Percentiles rank a stretch among this genome's conserved stretches.
These are phyloP conservation scores for Coniella lustricola DNA, from an alignment of 2,329 filamentous ascomycete genomes.

Conservation along the genomic window DNA sequence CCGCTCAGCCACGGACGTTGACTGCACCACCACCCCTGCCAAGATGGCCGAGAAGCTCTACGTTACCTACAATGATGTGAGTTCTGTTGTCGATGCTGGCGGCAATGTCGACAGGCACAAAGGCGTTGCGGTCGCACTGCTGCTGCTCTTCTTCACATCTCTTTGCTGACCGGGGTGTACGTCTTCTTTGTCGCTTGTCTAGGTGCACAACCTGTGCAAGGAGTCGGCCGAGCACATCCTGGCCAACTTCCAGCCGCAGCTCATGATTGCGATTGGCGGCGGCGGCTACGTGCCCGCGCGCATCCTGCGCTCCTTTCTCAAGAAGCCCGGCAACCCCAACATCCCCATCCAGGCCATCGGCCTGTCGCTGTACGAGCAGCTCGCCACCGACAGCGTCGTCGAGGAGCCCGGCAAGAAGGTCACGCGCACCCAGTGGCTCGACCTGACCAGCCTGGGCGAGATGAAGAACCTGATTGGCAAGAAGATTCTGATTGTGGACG, in stretches of 20 bases:
- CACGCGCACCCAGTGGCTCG: constrained; percentile 96
- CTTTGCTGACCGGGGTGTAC: no score
- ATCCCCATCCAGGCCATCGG: constrained; percentile 99
- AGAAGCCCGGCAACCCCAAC: constrained; percentile 77
- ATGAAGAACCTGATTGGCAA: constrained; percentile 88
- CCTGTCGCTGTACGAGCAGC: constrained; percentile 89
- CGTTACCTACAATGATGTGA: constrained; percentile 86
- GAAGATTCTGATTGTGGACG: constrained; percentile 86
- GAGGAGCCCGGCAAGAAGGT: constrained; percentile 88
- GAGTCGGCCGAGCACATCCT: constrained; percentile 75
- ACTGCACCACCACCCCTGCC: constrained; percentile 18
- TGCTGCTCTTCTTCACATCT: constrained; percentile 8
- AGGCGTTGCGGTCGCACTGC: no score
- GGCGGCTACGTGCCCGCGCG: constrained; percentile 95
- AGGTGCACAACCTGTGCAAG: constrained; percentile 98
- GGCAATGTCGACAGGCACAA: no score
- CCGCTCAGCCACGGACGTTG: not conserved
- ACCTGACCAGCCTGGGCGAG: constrained; percentile 72
- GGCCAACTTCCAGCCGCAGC: constrained; percentile 78
- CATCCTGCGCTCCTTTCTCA: constrained; percentile 96
- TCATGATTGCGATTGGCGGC: constrained; percentile 97
- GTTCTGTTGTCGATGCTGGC: no score
- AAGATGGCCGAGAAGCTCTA: constrained; percentile 81
- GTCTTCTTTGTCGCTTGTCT: constrained; percentile 4
- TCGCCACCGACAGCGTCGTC: constrained; percentile 49